Evolutionary conservation across 176 grass and related monocot genomes (phyloP), one percentile per base, ranked within the genome.

Genomic region (Rhipidocladum racemiflorum): DNA sequence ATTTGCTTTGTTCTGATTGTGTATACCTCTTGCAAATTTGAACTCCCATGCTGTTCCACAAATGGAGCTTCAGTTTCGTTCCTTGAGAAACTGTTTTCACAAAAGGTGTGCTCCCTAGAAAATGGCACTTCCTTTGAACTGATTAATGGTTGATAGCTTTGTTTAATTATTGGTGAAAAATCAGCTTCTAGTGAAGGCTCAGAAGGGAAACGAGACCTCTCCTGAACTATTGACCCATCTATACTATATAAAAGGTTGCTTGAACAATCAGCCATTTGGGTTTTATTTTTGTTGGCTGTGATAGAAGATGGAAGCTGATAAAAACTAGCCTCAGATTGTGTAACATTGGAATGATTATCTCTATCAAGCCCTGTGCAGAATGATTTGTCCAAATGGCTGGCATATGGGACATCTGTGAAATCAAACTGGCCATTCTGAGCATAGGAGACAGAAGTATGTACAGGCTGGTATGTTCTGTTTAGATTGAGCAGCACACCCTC

Each of bases 401-500:
- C 38, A 85, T 74, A 81, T 32, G 82, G 61, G 14, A 38, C 70
- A 76, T 34, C 62, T 68, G 42, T 30, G 42, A 74, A 81, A 85
- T 75, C 77, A 70, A 79, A 40, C 13, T 76, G 53, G 34, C 54
- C 39, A 80, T 87, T 89, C 83, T 87, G 86, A 67, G 83, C 30
- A 82, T 87, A 87, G 65, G 75, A 81, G 29, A 74, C 27, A 42
- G 46, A 77, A 67, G 66, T 53, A 73, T 84, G 72, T 50, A 75
- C 53, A 57, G 78, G 75, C 60, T 78, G 75, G 43, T 80, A 66
- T 72, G 34, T 70, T 61, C 49, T 74, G 13, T 65, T 84, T 30
- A 78, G 57, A 77, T 87, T 70, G 18, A 65, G 68, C 32, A 62
- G 54, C 66, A 39, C 20, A 38, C 55, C 81, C 56, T 85, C 87